These are phyloP conservation scores for Annulohypoxylon bovei DNA, from an alignment of 495 filamentous ascomycete genomes.

Conservation along the genomic window DNA sequence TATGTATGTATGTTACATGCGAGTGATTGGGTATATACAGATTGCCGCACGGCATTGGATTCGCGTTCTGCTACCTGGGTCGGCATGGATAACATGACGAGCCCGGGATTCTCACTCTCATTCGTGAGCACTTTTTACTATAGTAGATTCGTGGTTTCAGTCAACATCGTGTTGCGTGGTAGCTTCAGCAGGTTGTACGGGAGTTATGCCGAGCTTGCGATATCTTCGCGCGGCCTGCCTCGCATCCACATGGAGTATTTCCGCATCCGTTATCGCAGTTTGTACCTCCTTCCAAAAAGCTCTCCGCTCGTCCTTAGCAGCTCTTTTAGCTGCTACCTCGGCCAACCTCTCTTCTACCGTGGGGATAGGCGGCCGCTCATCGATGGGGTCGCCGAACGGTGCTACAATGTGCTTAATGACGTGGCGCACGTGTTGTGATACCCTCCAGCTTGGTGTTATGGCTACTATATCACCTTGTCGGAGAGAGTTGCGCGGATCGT, in stretches of 20 bases:
- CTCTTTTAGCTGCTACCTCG: constrained; percentile 57
- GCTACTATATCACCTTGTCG: constrained; percentile 82
- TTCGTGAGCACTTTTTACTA: not conserved
- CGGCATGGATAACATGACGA: not conserved
- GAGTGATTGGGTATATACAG: constrained; percentile 37
- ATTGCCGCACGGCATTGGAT: constrained; percentile 6
- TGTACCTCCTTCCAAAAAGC: constrained; percentile 45
- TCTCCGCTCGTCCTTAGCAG: constrained; percentile 61
- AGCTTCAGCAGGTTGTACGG: not conserved
- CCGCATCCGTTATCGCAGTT: constrained; percentile 1
- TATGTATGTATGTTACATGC: constrained; percentile 38
- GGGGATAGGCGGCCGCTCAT: constrained; percentile 70
- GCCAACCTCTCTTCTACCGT: constrained; percentile 69
- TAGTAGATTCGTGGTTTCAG: not conserved
- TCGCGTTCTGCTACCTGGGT: not conserved
- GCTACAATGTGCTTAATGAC: constrained; percentile 82
- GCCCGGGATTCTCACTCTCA: not conserved
- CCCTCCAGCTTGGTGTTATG: constrained; percentile 73
- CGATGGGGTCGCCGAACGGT: constrained; percentile 71
- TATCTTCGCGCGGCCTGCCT: not conserved
- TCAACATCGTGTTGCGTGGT: constrained; percentile 29
- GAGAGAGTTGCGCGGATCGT: constrained; percentile 79
- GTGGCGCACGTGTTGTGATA: constrained; percentile 73
- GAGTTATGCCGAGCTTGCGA: not conserved
- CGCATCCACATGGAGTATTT: constrained; percentile 2